These are phyloP conservation scores for Diaporthe helianthi DNA, from an alignment of 2,329 filamentous ascomycete genomes.

Conservation along the genomic window DNA sequence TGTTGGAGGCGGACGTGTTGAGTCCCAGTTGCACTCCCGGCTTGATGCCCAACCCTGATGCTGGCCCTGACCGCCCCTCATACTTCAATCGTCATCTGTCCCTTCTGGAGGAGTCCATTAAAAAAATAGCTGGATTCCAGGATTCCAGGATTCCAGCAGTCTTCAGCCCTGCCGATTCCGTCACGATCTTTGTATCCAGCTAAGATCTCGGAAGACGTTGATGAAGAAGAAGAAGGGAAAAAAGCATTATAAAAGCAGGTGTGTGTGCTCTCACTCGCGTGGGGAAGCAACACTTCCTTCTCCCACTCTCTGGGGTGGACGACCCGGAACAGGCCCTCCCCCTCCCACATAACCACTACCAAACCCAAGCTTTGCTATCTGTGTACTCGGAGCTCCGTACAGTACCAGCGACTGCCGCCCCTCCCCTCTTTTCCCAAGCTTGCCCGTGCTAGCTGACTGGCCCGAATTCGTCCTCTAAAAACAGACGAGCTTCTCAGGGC, in stretches of 20 bases:
- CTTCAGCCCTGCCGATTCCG: constrained; percentile 24
- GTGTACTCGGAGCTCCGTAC: background rate
- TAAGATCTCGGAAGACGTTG: background rate
- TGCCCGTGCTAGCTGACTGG: constrained; percentile 32
- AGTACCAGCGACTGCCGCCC: background rate
- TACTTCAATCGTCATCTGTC: constrained; percentile 28
- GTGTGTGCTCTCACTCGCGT: constrained; percentile 1
- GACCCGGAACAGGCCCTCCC: constrained; percentile 21
- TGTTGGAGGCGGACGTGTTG: constrained; percentile 4
- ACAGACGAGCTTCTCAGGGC: constrained; percentile 31
- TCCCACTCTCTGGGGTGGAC: constrained; percentile 13
- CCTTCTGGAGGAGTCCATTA: background rate
- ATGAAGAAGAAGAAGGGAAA: background rate
- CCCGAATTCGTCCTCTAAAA: constrained; percentile 33
- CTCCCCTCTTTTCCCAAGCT: background rate
- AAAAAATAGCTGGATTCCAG: background rate
- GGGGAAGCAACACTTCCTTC: background rate
- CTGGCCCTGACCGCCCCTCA: constrained; percentile 27
- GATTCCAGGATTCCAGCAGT: too few relatives aligned
- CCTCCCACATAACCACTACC: constrained; percentile 11
- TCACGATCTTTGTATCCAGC: constrained; percentile 26
- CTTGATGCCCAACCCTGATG: constrained; percentile 33
- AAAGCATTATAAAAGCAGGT: constrained; percentile 17
- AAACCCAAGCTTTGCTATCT: background rate
- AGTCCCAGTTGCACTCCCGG: background rate